Evolutionary conservation across 352 stramenopile species (phyloP).

Genomic region (Lagenidium sp.): DNA sequence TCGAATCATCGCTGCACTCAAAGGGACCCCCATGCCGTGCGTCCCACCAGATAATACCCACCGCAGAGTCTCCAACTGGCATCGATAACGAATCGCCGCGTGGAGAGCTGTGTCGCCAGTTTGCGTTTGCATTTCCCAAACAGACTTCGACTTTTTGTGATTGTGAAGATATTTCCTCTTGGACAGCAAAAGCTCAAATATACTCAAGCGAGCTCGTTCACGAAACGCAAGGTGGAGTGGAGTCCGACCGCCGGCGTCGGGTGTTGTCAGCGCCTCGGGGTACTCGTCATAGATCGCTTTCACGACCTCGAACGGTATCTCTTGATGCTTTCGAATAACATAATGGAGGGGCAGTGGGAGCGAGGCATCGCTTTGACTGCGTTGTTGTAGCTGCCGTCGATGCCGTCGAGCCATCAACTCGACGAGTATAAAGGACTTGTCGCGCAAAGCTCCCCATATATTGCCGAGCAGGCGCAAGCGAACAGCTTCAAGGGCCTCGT

Average conservation of each 20-base stretch:
- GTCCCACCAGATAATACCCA: constrained; percentile 24
- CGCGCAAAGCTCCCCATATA: constrained; percentile 38
- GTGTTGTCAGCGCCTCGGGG: constrained; percentile 22
- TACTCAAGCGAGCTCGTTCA: constrained; percentile 13
- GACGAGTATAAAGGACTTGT: constrained; percentile 22
- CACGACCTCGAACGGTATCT: constrained; percentile 23
- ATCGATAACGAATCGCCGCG: constrained; percentile 5
- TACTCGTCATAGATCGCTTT: constrained; percentile 27
- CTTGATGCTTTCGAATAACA: constrained; percentile 29
- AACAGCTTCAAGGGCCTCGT: constrained; percentile 27
- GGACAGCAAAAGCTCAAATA: constrained; percentile 24
- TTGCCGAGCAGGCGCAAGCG: constrained; percentile 29
- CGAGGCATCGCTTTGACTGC: constrained; percentile 24
- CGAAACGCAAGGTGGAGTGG: constrained; percentile 53
- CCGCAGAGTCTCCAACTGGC: constrained; percentile 24
- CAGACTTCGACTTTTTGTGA: not conserved
- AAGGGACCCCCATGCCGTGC: not conserved
- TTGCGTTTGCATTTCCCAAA: constrained; percentile 13
- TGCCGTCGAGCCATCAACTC: constrained; percentile 44
- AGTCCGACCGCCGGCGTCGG: constrained; percentile 48
- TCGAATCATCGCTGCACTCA: constrained; percentile 8
- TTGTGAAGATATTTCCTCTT: not conserved
- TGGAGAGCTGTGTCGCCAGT: constrained; percentile 18
- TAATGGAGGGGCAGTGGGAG: constrained; percentile 47
- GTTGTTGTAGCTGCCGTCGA: constrained; percentile 37